Base-by-base conservation (phyloP, 371 early-diverging fungal genomes). In the Paraphysoderma sedebokerense region DNA sequence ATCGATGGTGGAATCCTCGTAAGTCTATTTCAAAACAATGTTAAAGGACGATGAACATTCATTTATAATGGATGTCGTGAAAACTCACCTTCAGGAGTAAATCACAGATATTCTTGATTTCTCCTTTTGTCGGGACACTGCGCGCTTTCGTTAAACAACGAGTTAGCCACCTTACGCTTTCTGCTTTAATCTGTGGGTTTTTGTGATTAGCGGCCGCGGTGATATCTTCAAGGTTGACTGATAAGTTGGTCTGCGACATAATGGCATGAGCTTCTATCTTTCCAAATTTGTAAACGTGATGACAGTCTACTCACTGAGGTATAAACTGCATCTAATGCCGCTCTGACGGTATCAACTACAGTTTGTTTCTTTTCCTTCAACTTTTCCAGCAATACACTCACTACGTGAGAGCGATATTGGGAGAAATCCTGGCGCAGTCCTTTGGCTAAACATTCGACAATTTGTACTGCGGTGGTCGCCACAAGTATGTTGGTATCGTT, bases 331-430 rank as follows among this genome's bases (percentile, higher is more conserved):
- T 90, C 89, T n/a, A 88, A 56, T 1, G 86, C 81, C 13, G 64
- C 65, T 1, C 79, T 55, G 2, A 95, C 56, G 2, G 92, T 82
- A 31, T 90, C 90, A 1, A 92, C 53, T 15, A 92, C 85, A 0
- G 72, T 76, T 34, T 74, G 71, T 53, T 95, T 96, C 52, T 88
- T 85, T 58, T 97, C 98, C 54, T 97, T 97, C 11, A 87, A 66
- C 53, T 81, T 83, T 57, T 93, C 96, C 31, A 92, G 61, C 44
- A 92, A 62, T 5, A 85, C 81, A 3, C 59, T 49, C 28, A 77
- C 50, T 50, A 79, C 85, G n/a, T 80, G 63, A 1, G 67, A 52
- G 44, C 82, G 75, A 56, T 89, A 89, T 46, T 72, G 78, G 17
- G 69, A 66, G 63, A 97, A 97, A 12, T 67, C 60, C 17, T 61